These are phyloP conservation scores for Colletotrichum lindemuthianum DNA, from an alignment of 2,329 filamentous ascomycete genomes.

Conservation along the genomic window DNA sequence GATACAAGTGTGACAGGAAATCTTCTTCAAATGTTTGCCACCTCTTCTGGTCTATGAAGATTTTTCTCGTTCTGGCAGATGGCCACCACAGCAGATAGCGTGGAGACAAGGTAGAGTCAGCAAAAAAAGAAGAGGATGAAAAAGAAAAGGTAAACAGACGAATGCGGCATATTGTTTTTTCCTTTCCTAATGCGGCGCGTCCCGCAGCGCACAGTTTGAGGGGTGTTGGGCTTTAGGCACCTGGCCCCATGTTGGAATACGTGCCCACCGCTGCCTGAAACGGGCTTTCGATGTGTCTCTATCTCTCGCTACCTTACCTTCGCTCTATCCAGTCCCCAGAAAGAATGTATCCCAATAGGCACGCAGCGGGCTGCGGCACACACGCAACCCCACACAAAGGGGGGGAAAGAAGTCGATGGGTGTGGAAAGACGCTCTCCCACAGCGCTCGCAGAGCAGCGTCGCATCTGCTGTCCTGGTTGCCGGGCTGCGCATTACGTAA, in stretches of 20 bases:
- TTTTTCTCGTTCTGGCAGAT: neutral
- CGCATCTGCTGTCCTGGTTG: neutral
- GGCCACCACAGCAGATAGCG: too few relatives aligned
- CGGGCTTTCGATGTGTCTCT: too few relatives aligned
- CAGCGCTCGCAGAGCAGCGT: neutral
- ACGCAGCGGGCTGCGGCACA: neutral
- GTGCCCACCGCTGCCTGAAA: too few relatives aligned
- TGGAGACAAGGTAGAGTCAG: neutral
- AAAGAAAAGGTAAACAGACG: slow-evolving; percentile 19
- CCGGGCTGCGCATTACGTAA: neutral
- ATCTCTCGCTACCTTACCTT: too few relatives aligned
- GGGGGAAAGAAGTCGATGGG: neutral
- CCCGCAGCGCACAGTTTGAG: too few relatives aligned
- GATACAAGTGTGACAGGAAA: too few relatives aligned
- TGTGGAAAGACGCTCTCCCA: too few relatives aligned
- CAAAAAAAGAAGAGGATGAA: neutral
- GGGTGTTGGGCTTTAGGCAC: too few relatives aligned
- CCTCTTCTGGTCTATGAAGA: neutral
- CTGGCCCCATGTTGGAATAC: too few relatives aligned
- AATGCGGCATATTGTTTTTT: slow-evolving; percentile 31
- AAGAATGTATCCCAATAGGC: neutral
- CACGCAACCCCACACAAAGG: neutral
- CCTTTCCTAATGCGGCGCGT: slow-evolving; percentile 31
- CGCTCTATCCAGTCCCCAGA: neutral
- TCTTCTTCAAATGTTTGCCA: too few relatives aligned